Conservation (phyloP, 805 yeast species). For the Monosporozyma unispora region DNA sequence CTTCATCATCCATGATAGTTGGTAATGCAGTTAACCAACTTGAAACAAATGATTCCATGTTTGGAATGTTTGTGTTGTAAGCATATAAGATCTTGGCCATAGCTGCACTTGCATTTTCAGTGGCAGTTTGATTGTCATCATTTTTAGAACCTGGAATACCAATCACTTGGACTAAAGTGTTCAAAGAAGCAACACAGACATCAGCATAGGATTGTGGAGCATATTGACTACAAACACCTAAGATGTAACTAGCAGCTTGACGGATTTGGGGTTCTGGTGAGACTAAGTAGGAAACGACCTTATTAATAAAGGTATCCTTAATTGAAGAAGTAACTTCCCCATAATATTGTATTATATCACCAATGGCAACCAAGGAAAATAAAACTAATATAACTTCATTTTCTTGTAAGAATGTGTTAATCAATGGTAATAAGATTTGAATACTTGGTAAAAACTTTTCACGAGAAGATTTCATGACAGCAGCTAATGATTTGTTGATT, state of each 20-base stretch:
- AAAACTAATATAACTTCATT: slow-evolving; percentile 59
- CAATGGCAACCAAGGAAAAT: slow-evolving; percentile 71
- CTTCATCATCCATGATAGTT: slow-evolving; percentile 72
- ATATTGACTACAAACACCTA: slow-evolving; percentile 79
- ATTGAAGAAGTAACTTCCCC: slow-evolving; percentile 60
- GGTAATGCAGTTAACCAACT: slow-evolving; percentile 83
- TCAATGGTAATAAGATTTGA: slow-evolving; percentile 52
- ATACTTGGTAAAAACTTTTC: slow-evolving; percentile 54
- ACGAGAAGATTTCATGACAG: slow-evolving; percentile 57
- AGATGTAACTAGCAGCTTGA: slow-evolving; percentile 77
- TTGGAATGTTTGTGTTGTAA: slow-evolving; percentile 50
- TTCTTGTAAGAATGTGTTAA: slow-evolving; percentile 51
- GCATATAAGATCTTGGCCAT: slow-evolving; percentile 74
- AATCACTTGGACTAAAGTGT: slow-evolving; percentile 63
- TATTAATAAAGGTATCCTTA: slow-evolving; percentile 54
- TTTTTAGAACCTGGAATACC: slow-evolving; percentile 71
- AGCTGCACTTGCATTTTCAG: slow-evolving; percentile 76
- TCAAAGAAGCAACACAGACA: slow-evolving; percentile 60
- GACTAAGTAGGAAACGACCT: slow-evolving; percentile 57
- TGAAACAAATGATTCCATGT: slow-evolving; percentile 50
- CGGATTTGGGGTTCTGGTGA: slow-evolving; percentile 64
- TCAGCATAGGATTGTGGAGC: slow-evolving; percentile 61
- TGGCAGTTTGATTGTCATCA: slow-evolving; percentile 78
- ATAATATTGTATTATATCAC: slow-evolving; percentile 72
- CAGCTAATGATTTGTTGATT: slow-evolving; percentile 63